Evolutionary conservation across 441 rosid genomes (phyloP).

Genomic region (Adansonia gregorii): DNA sequence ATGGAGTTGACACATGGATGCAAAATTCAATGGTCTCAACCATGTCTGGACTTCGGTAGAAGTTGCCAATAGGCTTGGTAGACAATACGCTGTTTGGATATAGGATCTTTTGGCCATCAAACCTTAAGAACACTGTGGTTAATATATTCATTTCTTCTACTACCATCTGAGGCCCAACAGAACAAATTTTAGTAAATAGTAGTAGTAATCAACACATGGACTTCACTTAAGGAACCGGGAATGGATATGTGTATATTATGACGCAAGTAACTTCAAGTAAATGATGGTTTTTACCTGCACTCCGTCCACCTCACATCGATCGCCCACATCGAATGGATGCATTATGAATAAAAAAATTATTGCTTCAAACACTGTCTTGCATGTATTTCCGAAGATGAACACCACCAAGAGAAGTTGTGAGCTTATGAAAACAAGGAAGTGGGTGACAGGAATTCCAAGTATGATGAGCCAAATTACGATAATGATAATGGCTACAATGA

Average conservation of each 20-base stretch:
- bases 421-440: slow-evolving; percentile 60
- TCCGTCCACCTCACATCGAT: slow-evolving; percentile 73
- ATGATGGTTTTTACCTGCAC: slow-evolving; percentile 47
- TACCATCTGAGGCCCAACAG: slow-evolving; percentile 42
- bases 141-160: slow-evolving; percentile 80
- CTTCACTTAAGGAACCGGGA: not conserved
- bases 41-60: slow-evolving; percentile 77
- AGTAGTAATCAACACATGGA: not conserved
- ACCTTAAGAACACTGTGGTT: slow-evolving; percentile 62
- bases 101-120: slow-evolving; percentile 62
- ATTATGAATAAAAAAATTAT: slow-evolving; percentile 67
- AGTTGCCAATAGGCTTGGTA: slow-evolving; percentile 67
- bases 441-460: slow-evolving; percentile 57
- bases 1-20: slow-evolving; percentile 61
- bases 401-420: slow-evolving; percentile 63
- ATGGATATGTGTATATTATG: not conserved
- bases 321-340: slow-evolving; percentile 79
- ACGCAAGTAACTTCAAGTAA: not conserved
- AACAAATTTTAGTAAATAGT: not conserved
- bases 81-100: slow-evolving; percentile 63
- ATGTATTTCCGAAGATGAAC: slow-evolving; percentile 67
- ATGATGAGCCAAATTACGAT: slow-evolving; percentile 57
- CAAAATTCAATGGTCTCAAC: slow-evolving; percentile 57
- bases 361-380: slow-evolving; percentile 70
- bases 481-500: slow-evolving; percentile 43